Base-by-base conservation (phyloP, 345 rosid species). In the Sapria himalayana region DNA sequence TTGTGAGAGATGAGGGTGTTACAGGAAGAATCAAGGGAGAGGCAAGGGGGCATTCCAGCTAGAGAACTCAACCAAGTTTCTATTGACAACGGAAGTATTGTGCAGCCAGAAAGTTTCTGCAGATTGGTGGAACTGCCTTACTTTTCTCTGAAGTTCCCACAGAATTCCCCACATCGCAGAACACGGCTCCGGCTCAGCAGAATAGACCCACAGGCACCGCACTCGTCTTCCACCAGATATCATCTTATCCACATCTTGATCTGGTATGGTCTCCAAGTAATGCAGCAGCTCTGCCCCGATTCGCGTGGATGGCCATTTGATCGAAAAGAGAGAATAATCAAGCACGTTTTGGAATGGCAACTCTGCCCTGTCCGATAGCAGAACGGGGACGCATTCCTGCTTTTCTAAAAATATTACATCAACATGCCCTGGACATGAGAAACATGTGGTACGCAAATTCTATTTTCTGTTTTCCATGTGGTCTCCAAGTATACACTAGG, bases 51-150 rank as follows among this genome's bases (percentile, higher is more conserved):
- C 75, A 50, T 51, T 67, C 98, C 98, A 89, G 35, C 54, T 52
- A 27, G 74, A 60, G 61, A 82, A 89, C 59, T 69, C 74, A 10
- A 67, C 60, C 44, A 82, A 62, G 49, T 74, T 62, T 45, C 81
- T 62, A 39, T 76, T 76, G 36, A 82, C 81, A 37, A 70, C 29
- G 27, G 93, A 60, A 20, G 65, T 59, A 58, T 89, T 74, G 58
- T 79, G 98, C 61, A 89, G 67, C 98, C 98, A 89, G 65, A 82
- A 89, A 39, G 98, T 89, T 58, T 76, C 94, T 0, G 78, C 51
- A 4, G 94, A 89, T 37, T 70, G 98, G 45, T 89, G 93, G 52
- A 89, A 89, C 27, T 62, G 67, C 74, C 94, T 72, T 43, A 72
- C 82, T 69, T 78, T 89, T 46, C 85, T 73, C 52, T 82, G 98